phyloP scores from a whole-genome alignment of 192 early-diverging fungal genomes.

The Coemansia sp. region DNA sequence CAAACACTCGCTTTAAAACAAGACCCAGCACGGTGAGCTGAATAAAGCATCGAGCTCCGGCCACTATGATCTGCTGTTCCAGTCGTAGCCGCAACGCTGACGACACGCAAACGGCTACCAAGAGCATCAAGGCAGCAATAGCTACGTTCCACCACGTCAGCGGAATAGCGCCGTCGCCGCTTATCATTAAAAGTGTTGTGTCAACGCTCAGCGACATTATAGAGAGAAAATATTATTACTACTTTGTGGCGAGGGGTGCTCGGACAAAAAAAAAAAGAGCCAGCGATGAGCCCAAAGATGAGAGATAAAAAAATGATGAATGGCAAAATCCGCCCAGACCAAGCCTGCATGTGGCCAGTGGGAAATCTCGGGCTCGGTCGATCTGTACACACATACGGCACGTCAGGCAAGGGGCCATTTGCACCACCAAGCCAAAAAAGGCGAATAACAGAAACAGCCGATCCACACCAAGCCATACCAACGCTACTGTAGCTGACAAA shows the following conservation, averaged over 20 bases:
- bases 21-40: slow-evolving; percentile 77
- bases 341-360: slow-evolving; percentile 1
- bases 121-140: slow-evolving; percentile 34
- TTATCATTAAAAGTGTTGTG: background rate
- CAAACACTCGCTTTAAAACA: slow-evolving; percentile 68
- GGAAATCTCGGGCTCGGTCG: background rate
- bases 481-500: background rate
- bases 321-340: slow-evolving; percentile 5
- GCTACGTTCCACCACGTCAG: slow-evolving; percentile 47
- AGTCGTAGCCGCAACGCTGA: slow-evolving; percentile 23
- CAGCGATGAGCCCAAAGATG: background rate
- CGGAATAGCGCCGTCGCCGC: slow-evolving; percentile 4
- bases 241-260: background rate
- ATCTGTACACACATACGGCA: background rate
- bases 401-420: background rate
- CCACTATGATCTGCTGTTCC: slow-evolving; percentile 60
- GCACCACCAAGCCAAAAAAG: background rate
- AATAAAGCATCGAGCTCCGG: slow-evolving; percentile 68
- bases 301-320: background rate
- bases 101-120: slow-evolving; percentile 33
- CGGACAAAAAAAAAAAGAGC: background rate
- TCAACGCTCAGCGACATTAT: slow-evolving; percentile 3
- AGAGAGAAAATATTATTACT: background rate
- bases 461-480: background rate
- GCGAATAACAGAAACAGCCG: background rate